These are phyloP conservation scores for Malassezia restricta DNA, from an alignment of 1,284 basidiomycete genomes.

Conservation along the genomic window DNA sequence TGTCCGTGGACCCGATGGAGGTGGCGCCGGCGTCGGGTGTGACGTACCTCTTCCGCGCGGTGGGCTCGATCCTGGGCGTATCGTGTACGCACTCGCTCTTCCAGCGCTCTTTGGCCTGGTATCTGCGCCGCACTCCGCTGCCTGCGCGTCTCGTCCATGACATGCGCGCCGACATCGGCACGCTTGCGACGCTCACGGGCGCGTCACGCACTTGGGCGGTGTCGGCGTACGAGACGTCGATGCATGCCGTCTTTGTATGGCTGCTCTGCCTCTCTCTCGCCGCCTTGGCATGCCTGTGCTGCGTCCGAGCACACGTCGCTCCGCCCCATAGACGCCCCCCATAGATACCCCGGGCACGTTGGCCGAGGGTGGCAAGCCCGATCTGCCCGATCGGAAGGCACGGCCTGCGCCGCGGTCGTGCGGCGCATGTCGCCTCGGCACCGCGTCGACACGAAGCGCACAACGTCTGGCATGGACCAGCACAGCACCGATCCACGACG, in stretches of 20 bases:
- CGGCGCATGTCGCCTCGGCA: too few relatives aligned
- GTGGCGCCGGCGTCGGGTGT: constrained; percentile 46
- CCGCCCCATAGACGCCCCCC: too few relatives aligned
- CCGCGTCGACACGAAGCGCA: too few relatives aligned
- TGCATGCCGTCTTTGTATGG: constrained; percentile 46
- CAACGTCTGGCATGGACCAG: too few relatives aligned
- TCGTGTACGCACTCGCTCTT: constrained; percentile 46
- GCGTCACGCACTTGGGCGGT: constrained; percentile 29
- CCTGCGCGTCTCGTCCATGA: constrained; percentile 33
- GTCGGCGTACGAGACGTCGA: constrained; percentile 42
- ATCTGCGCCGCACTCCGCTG: constrained; percentile 32
- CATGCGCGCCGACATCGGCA: constrained; percentile 42
- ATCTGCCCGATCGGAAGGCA: background rate
- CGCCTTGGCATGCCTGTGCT: too few relatives aligned
- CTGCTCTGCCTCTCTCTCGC: constrained; percentile 17
- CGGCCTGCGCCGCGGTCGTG: too few relatives aligned
- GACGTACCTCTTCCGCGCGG: constrained; percentile 47
- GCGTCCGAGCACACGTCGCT: too few relatives aligned
- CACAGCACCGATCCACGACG: too few relatives aligned
- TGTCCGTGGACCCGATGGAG: constrained; percentile 44
- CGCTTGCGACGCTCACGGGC: constrained; percentile 9
- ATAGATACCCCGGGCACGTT: too few relatives aligned
- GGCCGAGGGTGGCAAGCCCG: too few relatives aligned
- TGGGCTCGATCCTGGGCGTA: constrained; percentile 47
- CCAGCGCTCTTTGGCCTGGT: constrained; percentile 43